Base-by-base conservation (phyloP, 352 stramenopile species). In the Pythium brassicae region DNA sequence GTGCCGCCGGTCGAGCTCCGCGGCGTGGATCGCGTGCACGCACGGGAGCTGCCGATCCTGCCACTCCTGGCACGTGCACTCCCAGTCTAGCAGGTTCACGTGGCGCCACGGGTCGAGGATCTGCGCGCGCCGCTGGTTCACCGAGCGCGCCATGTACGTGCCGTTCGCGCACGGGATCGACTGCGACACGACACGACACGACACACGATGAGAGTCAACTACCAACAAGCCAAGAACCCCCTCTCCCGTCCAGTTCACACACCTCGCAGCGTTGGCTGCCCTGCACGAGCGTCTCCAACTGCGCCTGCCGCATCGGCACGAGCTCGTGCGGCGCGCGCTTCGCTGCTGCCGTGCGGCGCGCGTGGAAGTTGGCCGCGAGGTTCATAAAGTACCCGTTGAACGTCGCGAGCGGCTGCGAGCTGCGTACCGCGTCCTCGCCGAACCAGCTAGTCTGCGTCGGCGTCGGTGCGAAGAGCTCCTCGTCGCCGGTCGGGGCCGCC, bases 31-130 rank as follows among this genome's bases (percentile, higher is more conserved):
- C 4, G 71, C 78, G 55, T 92, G 82, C 55, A 89, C 72, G 34
- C 82, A 92, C 32, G 82, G 82, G 46, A 92, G 89, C 37, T 79
- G 68, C 19, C 81, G 75, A 50, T 92, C 82, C 50, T 92, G 82
- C 82, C 82, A 92, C 50, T 86, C 78, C n/a, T 85, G 72, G 50
- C 82, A 92, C 26, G 78, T 88, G 62, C 82, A 92, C 51, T 92
- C 77, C 75, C 77, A 88, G 46, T 86, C 73, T 1, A 78, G 53
- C 14, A 92, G 65, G 57, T 89, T 88, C 26, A 92, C 82, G 39
- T 92, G 78, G 25, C 78, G 78, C 82, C 82, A 92, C 45, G 70
- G 79, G 52, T 89, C 78, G n/a, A 83, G 76, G 34, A 68, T 76
- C 49, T 83, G 68, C 12, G 80, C 55, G 3, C 67, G 68, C 25